A percentile compares a stretch with the other conserved stretches of the same genome.
Evolutionary conservation across 2,329 filamentous ascomycete genomes (phyloP).

Genomic region (Ceratocystis cubensis): DNA sequence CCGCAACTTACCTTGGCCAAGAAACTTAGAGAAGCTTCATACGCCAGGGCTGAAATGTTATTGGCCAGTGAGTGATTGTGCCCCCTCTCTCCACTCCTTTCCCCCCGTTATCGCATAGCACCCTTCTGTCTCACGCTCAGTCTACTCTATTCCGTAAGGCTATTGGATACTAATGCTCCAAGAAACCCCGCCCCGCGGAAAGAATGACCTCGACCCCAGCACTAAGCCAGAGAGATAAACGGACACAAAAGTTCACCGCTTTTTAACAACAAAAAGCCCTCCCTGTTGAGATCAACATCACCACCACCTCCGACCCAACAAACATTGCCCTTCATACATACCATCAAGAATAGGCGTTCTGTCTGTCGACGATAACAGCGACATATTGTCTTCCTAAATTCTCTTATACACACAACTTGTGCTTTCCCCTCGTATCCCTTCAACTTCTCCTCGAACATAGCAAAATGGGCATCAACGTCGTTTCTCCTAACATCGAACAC

Average conservation of each 20-base stretch:
- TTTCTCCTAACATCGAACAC: conserved; percentile 17
- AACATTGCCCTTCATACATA: conserved; percentile 3
- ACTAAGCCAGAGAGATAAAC: conserved; percentile 14
- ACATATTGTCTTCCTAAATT: not conserved
- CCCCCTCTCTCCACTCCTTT: not conserved
- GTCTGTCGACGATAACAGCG: not conserved
- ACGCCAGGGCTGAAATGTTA: conserved; percentile 11
- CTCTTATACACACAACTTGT: not conserved
- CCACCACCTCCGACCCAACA: not conserved
- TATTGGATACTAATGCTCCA: conserved; percentile 14
- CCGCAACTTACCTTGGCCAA: not conserved
- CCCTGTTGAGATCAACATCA: conserved; percentile 3
- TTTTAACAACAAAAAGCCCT: conserved; percentile 13
- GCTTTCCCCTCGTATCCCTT: not conserved
- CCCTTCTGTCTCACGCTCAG: not conserved
- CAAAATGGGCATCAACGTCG: conserved; percentile 20
- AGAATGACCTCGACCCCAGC: conserved; percentile 9
- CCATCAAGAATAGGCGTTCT: not conserved
- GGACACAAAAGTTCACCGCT: conserved; percentile 14
- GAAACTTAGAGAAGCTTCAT: conserved; percentile 2
- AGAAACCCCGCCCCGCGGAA: conserved; percentile 17
- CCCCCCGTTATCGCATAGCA: not conserved
- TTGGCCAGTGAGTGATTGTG: conserved; percentile 14
- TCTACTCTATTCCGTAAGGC: conserved; percentile 3
- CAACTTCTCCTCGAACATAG: not conserved